phyloP scores from a whole-genome alignment of 2,329 filamentous ascomycete species.

The Malbranchea cinnamomea region DNA sequence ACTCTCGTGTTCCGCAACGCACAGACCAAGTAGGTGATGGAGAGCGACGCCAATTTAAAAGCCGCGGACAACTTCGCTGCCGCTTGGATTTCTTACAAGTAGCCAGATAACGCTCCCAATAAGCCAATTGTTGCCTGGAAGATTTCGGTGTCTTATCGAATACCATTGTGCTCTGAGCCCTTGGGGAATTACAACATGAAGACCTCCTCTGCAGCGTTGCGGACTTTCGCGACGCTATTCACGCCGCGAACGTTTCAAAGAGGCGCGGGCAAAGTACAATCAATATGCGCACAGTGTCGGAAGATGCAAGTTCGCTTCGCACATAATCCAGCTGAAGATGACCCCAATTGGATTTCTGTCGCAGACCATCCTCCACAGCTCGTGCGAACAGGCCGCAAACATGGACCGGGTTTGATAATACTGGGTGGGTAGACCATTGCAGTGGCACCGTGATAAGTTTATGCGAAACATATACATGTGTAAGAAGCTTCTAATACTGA shows the following conservation, averaged over 20 bases:
- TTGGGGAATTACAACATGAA: too few relatives aligned
- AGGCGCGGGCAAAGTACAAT: slow-evolving; percentile 11
- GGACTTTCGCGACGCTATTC: background rate
- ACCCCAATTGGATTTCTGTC: slow-evolving; percentile 68
- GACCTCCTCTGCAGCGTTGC: background rate
- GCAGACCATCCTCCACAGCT: slow-evolving; percentile 73
- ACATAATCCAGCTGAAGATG: slow-evolving; percentile 46
- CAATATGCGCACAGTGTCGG: slow-evolving; percentile 22
- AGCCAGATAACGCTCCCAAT: too few relatives aligned
- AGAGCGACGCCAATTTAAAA: too few relatives aligned
- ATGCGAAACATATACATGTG: background rate
- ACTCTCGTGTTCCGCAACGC: too few relatives aligned
- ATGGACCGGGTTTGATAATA: slow-evolving; percentile 68
- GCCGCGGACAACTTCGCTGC: too few relatives aligned
- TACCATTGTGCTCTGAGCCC: background rate
- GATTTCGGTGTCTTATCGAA: background rate
- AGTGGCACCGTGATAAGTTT: background rate
- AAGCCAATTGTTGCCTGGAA: too few relatives aligned
- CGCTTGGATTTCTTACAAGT: too few relatives aligned
- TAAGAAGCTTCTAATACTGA: background rate
- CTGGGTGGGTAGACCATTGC: slow-evolving; percentile 47
- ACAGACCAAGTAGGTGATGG: too few relatives aligned
- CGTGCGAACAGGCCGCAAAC: slow-evolving; percentile 57
- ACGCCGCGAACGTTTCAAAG: background rate
- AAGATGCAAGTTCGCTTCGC: slow-evolving; percentile 25